Evolutionary conservation across 1,284 basidiomycete genomes (phyloP), one percentile per base, ranked within the genome.

Genomic region (Boletus subluridellus): DNA sequence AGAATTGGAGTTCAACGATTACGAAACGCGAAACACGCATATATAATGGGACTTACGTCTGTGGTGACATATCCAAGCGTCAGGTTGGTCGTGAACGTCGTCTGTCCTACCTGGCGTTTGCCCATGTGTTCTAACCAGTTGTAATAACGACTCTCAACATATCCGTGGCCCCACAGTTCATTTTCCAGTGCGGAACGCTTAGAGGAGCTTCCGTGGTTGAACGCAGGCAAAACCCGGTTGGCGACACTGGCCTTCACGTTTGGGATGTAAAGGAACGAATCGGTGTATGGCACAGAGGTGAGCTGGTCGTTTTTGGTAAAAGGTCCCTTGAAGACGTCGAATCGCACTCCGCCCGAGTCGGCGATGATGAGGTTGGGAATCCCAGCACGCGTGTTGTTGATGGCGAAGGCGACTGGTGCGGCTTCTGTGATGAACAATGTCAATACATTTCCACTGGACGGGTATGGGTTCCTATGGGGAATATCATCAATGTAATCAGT

Each of bases 251-350:
- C 72, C 0, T 77, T 69, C 46, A 89, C 74, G 42, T 81, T 75
- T 1, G 82, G 73, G 48, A 90, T 79, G 69, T 79, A 89, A 21
- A 81, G 62, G 75, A 89, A 88, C 8, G 76, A 57, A 66, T 90
- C 82, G 0, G 73, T 63, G 67, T 86, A 92, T 0, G 88, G 87
- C n/a, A 82, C 85, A 1, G 83, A 80, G 0, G 87, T 89, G 30
- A 90, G 79, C 69, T 92, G 85, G 71, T 93, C 90, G 70, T 93
- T 92, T 67, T 84, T 83, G 48, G 86, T 87, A 74, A 93, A 92
- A 5, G 82, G 63, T 1, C 90, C 91, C 3, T 76, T 63, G 68
- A 82, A 83, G 48, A 94, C 70, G 65, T 92, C 86, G 74, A 87
- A 93, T 48, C 92, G 83, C 66, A 87, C 79, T n/a, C 80, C 85